phyloP scores from a whole-genome alignment of 768 basidiomycete genomes.

The Pisolithus microcarpus region DNA sequence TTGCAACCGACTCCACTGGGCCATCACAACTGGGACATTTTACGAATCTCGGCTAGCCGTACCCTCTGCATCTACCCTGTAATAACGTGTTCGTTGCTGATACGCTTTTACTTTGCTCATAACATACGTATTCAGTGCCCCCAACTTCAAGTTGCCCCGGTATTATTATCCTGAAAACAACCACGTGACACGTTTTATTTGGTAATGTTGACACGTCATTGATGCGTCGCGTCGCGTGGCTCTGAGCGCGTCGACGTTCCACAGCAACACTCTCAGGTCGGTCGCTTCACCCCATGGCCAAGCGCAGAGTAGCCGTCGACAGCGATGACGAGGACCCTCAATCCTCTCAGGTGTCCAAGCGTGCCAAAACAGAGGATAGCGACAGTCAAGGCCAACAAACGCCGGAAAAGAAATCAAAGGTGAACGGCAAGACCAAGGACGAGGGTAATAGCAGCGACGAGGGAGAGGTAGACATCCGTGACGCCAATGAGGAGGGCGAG shows the following conservation, averaged over 20 bases:
- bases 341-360: constrained; percentile 35
- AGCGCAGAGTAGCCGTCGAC: constrained; percentile 40
- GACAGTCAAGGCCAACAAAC: constrained; percentile 24
- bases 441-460: constrained; percentile 25
- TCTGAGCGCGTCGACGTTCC: constrained; percentile 6
- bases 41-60: background rate
- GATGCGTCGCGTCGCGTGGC: constrained; percentile 22
- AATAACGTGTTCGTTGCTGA: no score
- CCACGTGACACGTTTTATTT: no score
- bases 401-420: constrained; percentile 23
- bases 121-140: no score
- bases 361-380: constrained; percentile 36
- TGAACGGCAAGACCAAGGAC: constrained; percentile 28
- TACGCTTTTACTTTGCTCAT: no score
- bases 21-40: background rate
- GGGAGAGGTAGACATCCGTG: constrained; percentile 28
- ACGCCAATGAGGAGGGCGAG: constrained; percentile 35
- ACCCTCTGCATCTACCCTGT: no score
- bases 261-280: background rate
- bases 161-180: no score
- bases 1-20: background rate
- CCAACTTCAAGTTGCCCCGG: no score
- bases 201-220: background rate
- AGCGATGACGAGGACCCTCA: constrained; percentile 35
- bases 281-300: constrained; percentile 36